phyloP scores from a whole-genome alignment of 1,139 yeast species.

The Kodamaea sp. region DNA sequence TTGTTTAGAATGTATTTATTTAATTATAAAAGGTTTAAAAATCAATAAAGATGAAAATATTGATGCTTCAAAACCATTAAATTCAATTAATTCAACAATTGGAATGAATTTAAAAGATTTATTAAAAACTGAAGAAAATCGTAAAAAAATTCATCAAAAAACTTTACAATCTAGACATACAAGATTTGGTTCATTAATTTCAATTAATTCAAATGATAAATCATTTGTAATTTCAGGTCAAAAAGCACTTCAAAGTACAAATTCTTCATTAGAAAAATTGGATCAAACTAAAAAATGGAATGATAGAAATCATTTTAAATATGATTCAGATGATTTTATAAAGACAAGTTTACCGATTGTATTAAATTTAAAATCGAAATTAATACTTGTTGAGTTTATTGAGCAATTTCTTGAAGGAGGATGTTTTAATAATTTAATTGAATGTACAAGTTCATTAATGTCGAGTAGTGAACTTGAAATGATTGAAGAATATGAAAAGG shows the following conservation, averaged over 20 bases:
- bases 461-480: conserved; percentile 37
- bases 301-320: conserved; percentile 38
- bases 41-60: conserved; percentile 18
- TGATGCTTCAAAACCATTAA: conserved; percentile 15
- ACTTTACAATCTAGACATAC: conserved; percentile 76
- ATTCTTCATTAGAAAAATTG: conserved; percentile 44
- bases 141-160: conserved; percentile 49
- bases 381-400: conserved; percentile 45
- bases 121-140: conserved; percentile 53
- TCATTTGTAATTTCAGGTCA: conserved; percentile 74
- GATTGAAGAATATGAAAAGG: conserved; percentile 37
- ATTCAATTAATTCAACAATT: conserved; percentile 23
- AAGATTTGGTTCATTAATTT: conserved; percentile 81
- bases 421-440: conserved; percentile 67
- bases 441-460: conserved; percentile 45
- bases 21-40: conserved; percentile 56
- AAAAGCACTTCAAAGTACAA: conserved; percentile 51
- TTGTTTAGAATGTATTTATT: conserved; percentile 67
- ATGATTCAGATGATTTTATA: conserved; percentile 43
- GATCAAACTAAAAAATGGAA: conserved; percentile 72
- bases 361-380: conserved; percentile 3
- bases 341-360: conserved; percentile 12
- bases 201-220: conserved; percentile 57
- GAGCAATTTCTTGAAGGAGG: conserved; percentile 62
- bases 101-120: conserved; percentile 50